phyloP scores from a whole-genome alignment of 1,139 yeast genomes.

The Fermentozyma sake region DNA sequence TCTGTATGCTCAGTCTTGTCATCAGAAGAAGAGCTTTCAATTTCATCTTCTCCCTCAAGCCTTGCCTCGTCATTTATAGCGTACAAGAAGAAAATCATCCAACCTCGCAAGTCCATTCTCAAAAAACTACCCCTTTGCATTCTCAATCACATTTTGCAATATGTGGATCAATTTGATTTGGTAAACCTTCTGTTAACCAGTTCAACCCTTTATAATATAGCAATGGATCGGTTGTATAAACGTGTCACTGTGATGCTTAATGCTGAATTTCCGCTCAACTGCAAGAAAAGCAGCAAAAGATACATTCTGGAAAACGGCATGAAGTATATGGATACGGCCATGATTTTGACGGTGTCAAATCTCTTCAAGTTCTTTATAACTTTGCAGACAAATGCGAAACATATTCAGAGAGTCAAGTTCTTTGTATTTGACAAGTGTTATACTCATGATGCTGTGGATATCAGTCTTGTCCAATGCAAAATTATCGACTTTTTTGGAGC shows the following conservation, averaged over 20 bases:
- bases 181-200: slow-evolving; percentile 23
- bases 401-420: slow-evolving; percentile 23
- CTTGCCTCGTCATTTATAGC: no score
- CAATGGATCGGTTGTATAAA: slow-evolving; percentile 24
- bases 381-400: slow-evolving; percentile 14
- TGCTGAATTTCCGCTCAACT: slow-evolving; percentile 25
- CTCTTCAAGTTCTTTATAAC: slow-evolving; percentile 19
- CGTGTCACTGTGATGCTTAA: slow-evolving; percentile 30
- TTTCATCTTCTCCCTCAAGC: no score
- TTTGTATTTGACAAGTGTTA: slow-evolving; percentile 36
- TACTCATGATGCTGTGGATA: slow-evolving; percentile 11
- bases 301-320: slow-evolving; percentile 30
- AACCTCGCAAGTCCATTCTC: no score
- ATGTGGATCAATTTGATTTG: slow-evolving; percentile 33
- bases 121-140: slow-evolving; percentile 11
- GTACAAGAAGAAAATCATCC: no score
- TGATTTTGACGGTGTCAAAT: slow-evolving; percentile 19
- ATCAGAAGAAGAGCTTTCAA: no score
- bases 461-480: slow-evolving; percentile 18
- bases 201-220: slow-evolving; percentile 18
- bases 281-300: slow-evolving; percentile 10
- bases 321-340: slow-evolving; percentile 27
- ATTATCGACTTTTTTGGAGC: slow-evolving; percentile 27
- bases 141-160: slow-evolving; percentile 11
- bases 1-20: no score